These are phyloP conservation scores for Yamadazyma siamensis DNA, from an alignment of 1,139 yeast species.

Conservation along the genomic window DNA sequence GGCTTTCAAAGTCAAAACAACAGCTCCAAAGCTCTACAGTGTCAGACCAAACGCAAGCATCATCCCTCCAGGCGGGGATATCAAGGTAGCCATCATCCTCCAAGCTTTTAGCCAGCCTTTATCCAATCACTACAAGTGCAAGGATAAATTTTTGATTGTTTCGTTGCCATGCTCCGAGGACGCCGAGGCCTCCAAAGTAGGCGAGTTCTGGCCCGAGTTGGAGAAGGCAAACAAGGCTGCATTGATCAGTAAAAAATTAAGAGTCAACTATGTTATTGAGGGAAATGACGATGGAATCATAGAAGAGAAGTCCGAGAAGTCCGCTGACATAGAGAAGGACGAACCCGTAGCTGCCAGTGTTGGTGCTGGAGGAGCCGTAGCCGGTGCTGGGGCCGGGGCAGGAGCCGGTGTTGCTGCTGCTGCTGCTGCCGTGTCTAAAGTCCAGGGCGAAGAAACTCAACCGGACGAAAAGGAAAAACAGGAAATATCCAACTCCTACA, in stretches of 20 bases:
- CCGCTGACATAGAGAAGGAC: constrained; percentile 2
- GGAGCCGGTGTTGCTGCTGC: constrained; percentile 9
- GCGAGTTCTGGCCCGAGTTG: constrained; percentile 70
- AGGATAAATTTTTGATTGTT: constrained; percentile 89
- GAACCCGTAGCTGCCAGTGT: constrained; percentile 12
- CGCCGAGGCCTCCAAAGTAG: constrained; percentile 53
- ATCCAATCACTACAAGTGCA: constrained; percentile 68
- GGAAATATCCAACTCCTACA: constrained; percentile 38
- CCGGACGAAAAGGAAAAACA: constrained; percentile 7
- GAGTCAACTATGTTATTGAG: constrained; percentile 59
- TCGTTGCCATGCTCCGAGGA: constrained; percentile 71
- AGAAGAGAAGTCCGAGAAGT: constrained; percentile 9
- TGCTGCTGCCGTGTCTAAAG: constrained; percentile 12
- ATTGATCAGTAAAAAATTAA: constrained; percentile 71
- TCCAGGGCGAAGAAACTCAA: constrained; percentile 11
- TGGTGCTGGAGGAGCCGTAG: constrained; percentile 12
- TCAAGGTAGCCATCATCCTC: constrained; percentile 76
- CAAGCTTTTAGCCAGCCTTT: constrained; percentile 82
- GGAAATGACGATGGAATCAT: constrained; percentile 20
- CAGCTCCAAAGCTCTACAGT: constrained; percentile 95
- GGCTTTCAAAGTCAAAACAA: constrained; percentile 96
- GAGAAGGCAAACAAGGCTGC: constrained; percentile 60
- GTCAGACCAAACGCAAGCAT: constrained; percentile 93
- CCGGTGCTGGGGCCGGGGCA: constrained; percentile 17
- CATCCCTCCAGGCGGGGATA: constrained; percentile 68